phyloP scores from a whole-genome alignment of 1,139 yeast species.

The Taphrina communis region DNA sequence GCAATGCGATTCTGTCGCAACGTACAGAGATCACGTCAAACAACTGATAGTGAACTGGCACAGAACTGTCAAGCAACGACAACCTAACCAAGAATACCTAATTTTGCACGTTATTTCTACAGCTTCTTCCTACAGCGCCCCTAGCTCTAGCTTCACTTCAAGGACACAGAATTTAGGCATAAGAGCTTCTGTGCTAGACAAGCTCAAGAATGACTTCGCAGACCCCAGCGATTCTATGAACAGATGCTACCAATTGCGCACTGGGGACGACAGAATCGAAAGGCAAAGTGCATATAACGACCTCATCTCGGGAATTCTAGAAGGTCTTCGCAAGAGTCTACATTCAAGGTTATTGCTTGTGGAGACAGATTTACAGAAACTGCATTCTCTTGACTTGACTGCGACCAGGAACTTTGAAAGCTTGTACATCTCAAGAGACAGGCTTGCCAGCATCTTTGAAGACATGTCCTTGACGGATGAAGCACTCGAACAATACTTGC shows the following conservation, averaged over 20 bases:
- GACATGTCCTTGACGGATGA: neutral
- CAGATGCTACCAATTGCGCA: slow-evolving; percentile 52
- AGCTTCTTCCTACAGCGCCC: slow-evolving; percentile 15
- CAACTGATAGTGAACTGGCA: slow-evolving; percentile 86
- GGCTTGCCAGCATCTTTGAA: neutral
- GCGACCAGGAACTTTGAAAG: neutral
- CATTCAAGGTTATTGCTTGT: neutral
- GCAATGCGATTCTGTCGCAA: slow-evolving; percentile 68
- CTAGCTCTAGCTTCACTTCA: slow-evolving; percentile 36
- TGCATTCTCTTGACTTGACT: neutral
- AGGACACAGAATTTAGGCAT: slow-evolving; percentile 54
- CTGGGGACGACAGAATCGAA: slow-evolving; percentile 53
- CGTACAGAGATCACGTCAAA: slow-evolving; percentile 77
- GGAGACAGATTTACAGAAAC: neutral
- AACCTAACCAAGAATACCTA: slow-evolving; percentile 68
- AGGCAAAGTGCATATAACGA: slow-evolving; percentile 49
- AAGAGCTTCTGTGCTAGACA: slow-evolving; percentile 66
- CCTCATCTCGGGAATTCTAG: slow-evolving; percentile 60
- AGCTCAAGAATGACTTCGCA: slow-evolving; percentile 70
- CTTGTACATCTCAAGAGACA: neutral
- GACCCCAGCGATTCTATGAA: slow-evolving; percentile 50
- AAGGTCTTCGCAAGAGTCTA: slow-evolving; percentile 41
- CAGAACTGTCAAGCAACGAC: slow-evolving; percentile 56
- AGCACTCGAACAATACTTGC: neutral
- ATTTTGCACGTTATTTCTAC: slow-evolving; percentile 56